Evolutionary conservation across 2,329 filamentous ascomycete genomes (phyloP).

Genomic region (Hawksworthiomyces lignivorus): DNA sequence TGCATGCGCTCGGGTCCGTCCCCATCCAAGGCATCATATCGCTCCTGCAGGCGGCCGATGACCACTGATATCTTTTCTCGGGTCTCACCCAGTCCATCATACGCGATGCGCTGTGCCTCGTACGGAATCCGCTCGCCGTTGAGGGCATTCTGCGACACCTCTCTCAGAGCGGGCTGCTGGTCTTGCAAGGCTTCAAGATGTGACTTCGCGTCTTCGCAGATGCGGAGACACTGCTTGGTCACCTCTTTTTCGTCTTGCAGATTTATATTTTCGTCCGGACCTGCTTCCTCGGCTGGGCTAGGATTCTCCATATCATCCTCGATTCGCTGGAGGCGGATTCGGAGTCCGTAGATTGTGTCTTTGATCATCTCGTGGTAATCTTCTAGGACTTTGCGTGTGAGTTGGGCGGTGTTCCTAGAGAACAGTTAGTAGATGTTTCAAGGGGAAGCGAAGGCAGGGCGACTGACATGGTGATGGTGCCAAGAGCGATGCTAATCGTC

Average conservation of each 20-base stretch:
- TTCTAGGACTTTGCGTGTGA: slow-evolving; percentile 24
- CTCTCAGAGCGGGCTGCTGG: slow-evolving; percentile 15
- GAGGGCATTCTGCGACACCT: background rate
- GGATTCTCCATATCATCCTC: slow-evolving; percentile 26
- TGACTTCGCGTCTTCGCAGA: slow-evolving; percentile 29
- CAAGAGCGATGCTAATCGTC: too few relatives aligned
- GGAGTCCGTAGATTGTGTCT: slow-evolving; percentile 27
- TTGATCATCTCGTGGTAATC: slow-evolving; percentile 31
- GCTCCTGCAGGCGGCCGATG: slow-evolving; percentile 25
- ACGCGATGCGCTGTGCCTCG: slow-evolving; percentile 10
- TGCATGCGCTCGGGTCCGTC: slow-evolving; percentile 17
- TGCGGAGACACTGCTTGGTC: slow-evolving; percentile 29
- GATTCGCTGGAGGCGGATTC: slow-evolving; percentile 26
- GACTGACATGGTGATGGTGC: too few relatives aligned
- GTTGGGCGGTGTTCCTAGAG: slow-evolving; percentile 24
- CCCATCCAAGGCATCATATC: slow-evolving; percentile 20
- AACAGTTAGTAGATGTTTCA: too few relatives aligned
- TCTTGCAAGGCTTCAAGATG: slow-evolving; percentile 26
- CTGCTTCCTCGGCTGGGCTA: too few relatives aligned
- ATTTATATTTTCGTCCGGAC: too few relatives aligned
- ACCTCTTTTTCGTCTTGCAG: slow-evolving; percentile 29
- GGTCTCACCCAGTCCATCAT: slow-evolving; percentile 22
- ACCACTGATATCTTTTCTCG: slow-evolving; percentile 23
- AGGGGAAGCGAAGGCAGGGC: too few relatives aligned
- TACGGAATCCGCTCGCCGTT: too few relatives aligned